Evolutionary conservation across 441 rosid genomes (phyloP), one percentile per base, ranked within the genome.

Genomic region (Eutrema salsugineum): DNA sequence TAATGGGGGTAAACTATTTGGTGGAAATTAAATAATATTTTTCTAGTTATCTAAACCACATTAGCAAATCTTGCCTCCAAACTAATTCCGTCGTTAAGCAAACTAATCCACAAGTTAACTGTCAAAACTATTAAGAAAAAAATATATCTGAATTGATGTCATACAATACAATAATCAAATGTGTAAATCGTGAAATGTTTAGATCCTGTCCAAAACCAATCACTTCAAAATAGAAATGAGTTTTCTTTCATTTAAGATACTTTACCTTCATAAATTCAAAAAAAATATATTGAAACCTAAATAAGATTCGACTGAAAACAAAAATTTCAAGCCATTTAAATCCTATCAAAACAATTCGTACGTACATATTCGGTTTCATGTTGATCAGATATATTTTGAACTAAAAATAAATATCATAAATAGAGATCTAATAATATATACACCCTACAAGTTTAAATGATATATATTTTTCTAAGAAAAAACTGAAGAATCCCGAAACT

Each of bases 21-120:
- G 42, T 20, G 35, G 19, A 33, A 59, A 33, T 49, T 66, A 28
- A 16, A 5, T 43, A 44, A 55, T 24, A 22, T 14, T 5, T 1
- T 55, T 66, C 30, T 59, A 24, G 46, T 55, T 44, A 76, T 54
- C 70, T 55, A 63, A 69, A 55, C 75, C 71, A 69, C 70, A 48
- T 44, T 43, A 38, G 40, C 38, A 63, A 22, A 12, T 44, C 32
- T 44, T 47, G 65, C 38, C 28, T 22, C 58, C 14, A 33, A 35
- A 56, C 40, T 40, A 66, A 8, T 53, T 40, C 12, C 11, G 22
- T 72, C 24, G 8, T 56, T 55, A 55, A 36, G 35, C 42, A 64
- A 38, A 73, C 71, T 73, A 73, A 65, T 65, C 77, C 66, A 65
- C 66, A 57, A 65, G 30, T 65, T 73, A 48, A 73, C 61, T 56